These are phyloP conservation scores for Madurella fahalii DNA, from an alignment of 2,329 filamentous ascomycete species.

Conservation along the genomic window DNA sequence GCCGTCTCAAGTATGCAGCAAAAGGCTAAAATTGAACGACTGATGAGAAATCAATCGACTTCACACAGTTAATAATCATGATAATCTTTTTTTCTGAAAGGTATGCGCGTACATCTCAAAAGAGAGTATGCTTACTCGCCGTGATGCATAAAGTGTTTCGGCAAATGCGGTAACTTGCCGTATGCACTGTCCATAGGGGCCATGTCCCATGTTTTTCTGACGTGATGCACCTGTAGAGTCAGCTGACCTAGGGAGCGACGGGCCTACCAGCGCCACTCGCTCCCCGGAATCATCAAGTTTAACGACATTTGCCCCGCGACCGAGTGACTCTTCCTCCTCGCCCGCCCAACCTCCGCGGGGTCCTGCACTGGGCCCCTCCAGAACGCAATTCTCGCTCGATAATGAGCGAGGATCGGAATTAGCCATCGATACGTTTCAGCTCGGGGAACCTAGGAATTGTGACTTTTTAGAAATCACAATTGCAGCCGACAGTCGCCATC, in stretches of 20 bases:
- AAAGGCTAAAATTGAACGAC: no score
- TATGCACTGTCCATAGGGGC: no score
- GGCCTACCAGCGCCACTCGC: neutral
- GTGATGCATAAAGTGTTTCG: no score
- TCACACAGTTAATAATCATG: no score
- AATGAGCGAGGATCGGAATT: neutral
- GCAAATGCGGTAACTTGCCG: no score
- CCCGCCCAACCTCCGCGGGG: slow-evolving; percentile 19
- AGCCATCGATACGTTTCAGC: neutral
- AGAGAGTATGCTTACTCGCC: no score
- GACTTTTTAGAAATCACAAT: neutral
- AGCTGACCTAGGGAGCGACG: slow-evolving; percentile 3
- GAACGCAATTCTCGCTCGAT: neutral
- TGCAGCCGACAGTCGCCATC: neutral
- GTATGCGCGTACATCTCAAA: no score
- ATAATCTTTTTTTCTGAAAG: no score
- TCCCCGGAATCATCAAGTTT: neutral
- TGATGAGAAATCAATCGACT: no score
- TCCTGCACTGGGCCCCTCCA: slow-evolving; percentile 25
- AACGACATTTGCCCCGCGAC: slow-evolving; percentile 23
- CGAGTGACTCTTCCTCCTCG: slow-evolving; percentile 17
- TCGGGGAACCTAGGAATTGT: neutral
- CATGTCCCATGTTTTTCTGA: no score
- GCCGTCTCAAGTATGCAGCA: no score
- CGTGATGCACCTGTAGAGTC: neutral